These are phyloP conservation scores for Solanum commersonii DNA, from an alignment of 257 asterid species.

Conservation along the genomic window DNA sequence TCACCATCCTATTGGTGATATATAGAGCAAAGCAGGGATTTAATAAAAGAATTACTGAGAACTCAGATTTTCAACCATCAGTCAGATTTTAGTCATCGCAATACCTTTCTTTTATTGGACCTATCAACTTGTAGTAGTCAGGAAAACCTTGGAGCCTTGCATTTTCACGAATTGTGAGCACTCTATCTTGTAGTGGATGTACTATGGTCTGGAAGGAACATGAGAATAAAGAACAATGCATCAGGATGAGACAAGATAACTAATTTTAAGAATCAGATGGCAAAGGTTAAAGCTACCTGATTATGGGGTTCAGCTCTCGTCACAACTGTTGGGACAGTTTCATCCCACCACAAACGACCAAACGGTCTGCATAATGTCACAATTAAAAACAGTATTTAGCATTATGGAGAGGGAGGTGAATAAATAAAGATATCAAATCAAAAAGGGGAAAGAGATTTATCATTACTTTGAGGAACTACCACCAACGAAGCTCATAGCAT, in stretches of 20 bases:
- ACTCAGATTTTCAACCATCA: background rate
- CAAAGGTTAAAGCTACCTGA: constrained; percentile 14
- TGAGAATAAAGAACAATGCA: background rate
- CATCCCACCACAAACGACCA: constrained; percentile 29
- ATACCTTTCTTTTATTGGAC: constrained; percentile 29
- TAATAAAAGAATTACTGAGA: background rate
- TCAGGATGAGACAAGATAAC: background rate
- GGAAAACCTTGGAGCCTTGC: constrained; percentile 41
- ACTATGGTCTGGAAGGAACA: constrained; percentile 12
- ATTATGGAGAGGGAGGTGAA: background rate
- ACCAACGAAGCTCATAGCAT: constrained; percentile 17
- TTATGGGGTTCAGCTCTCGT: constrained; percentile 35
- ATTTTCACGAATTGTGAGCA: constrained; percentile 30
- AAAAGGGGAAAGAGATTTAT: background rate
- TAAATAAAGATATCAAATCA: background rate
- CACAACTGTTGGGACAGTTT: constrained; percentile 33
- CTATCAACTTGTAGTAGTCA: constrained; percentile 27
- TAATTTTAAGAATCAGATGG: background rate
- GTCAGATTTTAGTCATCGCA: background rate
- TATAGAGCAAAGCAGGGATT: background rate
- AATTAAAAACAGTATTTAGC: background rate
- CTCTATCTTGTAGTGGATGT: constrained; percentile 31
- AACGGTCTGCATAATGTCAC: constrained; percentile 19
- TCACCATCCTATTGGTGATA: background rate
- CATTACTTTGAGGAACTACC: constrained; percentile 31